Evolutionary conservation across 345 rosid species (phyloP).

Genomic region (Hibiscus syriacus): DNA sequence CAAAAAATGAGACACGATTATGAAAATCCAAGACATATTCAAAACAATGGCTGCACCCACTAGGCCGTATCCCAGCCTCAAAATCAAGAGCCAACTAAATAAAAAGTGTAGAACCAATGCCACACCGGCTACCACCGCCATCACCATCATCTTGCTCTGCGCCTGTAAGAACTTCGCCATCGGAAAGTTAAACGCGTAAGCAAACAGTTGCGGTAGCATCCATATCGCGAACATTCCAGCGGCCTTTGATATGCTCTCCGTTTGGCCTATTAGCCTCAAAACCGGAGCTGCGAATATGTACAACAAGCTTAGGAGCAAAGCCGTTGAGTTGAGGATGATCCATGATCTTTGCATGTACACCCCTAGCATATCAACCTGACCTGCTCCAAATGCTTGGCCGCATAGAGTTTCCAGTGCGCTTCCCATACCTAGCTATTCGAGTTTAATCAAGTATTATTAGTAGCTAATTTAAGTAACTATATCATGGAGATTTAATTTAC

Average conservation of each 20-base stretch:
- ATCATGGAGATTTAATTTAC: neutral
- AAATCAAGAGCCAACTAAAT: slow-evolving; percentile 64
- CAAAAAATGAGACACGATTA: slow-evolving; percentile 42
- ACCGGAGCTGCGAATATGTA: too few species aligned
- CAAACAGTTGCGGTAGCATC: slow-evolving; percentile 90
- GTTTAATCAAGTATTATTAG: neutral
- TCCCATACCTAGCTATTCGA: slow-evolving; percentile 82
- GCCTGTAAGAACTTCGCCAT: too few species aligned
- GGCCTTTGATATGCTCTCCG: too few species aligned
- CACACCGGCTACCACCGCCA: slow-evolving; percentile 59
- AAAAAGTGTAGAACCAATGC: slow-evolving; percentile 50
- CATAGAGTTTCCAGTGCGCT: slow-evolving; percentile 91
- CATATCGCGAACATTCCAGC: slow-evolving; percentile 63
- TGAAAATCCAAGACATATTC: slow-evolving; percentile 70
- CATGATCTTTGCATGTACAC: too few species aligned
- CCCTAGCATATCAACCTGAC: slow-evolving; percentile 79
- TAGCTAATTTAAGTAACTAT: neutral
- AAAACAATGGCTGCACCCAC: too few species aligned
- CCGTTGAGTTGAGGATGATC: too few species aligned
- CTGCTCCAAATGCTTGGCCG: slow-evolving; percentile 94
- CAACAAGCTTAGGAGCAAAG: too few species aligned
- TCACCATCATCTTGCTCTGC: slow-evolving; percentile 85
- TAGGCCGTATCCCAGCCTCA: slow-evolving; percentile 57
- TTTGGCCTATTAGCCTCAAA: too few species aligned
- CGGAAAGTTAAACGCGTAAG: slow-evolving; percentile 62